Evolutionary conservation across 108 stramenopile species (phyloP).

Genomic region (Cyclotella atomus): DNA sequence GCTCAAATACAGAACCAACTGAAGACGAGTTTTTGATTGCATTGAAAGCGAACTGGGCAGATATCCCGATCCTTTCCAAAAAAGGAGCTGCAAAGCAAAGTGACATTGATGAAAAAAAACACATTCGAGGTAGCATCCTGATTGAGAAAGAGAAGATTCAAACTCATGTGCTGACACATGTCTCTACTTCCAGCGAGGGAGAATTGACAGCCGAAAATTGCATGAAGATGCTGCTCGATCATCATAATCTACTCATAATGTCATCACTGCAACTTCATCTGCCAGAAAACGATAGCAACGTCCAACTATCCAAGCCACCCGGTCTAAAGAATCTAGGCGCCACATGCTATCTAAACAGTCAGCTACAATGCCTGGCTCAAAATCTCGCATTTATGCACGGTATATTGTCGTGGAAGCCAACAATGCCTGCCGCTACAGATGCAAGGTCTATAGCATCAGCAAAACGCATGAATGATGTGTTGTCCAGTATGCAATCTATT

Average conservation of each 20-base stretch:
- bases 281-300: constrained; percentile 6
- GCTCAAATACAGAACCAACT: background rate
- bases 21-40: background rate
- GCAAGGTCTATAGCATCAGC: background rate
- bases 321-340: constrained; percentile 88
- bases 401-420: constrained; percentile 70
- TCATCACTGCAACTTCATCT: background rate
- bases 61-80: background rate
- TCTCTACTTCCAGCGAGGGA: background rate
- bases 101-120: background rate
- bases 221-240: background rate
- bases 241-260: constrained; percentile 7
- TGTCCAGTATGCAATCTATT: constrained; percentile 65
- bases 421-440: background rate
- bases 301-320: constrained; percentile 59
- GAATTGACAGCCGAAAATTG: background rate
- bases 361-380: constrained; percentile 87
- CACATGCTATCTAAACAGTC: constrained; percentile 90
- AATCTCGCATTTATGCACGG: constrained; percentile 78
- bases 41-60: constrained; percentile 5
- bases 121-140: constrained; percentile 21
- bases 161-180: background rate
- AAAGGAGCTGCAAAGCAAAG: background rate
- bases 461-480: constrained; percentile 61
- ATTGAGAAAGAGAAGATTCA: background rate